Evolutionary conservation across 305 asterid genomes (phyloP), one percentile per base, ranked within the genome.

Genomic region (Rubia balearica): DNA sequence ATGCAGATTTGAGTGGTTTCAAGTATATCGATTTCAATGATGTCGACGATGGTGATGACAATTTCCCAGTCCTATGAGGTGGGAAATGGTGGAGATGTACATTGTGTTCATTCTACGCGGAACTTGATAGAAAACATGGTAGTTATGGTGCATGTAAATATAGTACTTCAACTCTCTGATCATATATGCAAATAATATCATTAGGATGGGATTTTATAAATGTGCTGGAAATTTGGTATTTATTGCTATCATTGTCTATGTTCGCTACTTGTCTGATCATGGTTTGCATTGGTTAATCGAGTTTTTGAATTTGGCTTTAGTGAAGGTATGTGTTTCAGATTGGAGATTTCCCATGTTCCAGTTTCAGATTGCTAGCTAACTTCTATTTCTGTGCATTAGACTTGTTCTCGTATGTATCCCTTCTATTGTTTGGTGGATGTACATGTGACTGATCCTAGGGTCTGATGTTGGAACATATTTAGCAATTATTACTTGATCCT

Each of bases 11-110:
- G 77, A 77, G 84, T 78, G 78, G 85, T 77, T 74, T 90, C 82
- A 85, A 85, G 77, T 88, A 75, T 48, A 73, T 89, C 7, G 96
- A 84, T 74, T 61, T 86, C 86, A 85, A 82, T 40, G 95, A 83
- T 80, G 84, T 67, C 71, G 79, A 73, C 63, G 55, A 67, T 2
- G 85, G 80, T 55, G 87, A 80, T 46, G 57, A 5, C 8, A 21
- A 76, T 9, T 87, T 86, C 41, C 98, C 95, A 0, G 85, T 71
- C 59, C 68, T 80, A 5, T 92, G 81, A 84, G 85, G 81, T 83
- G 83, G 61, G 19, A 30, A 27, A 30, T 6, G 21, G 55, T 63
- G 30, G 68, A 53, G 51, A 19, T 83, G 90, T 89, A 87, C 80
- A 87, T 81, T 80, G 59, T 59, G 38, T 66, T 71, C 70, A 59